Conservation (phyloP, 2,329 filamentous ascomycete species). For the Phaeosphaeriaceae sp. region DNA sequence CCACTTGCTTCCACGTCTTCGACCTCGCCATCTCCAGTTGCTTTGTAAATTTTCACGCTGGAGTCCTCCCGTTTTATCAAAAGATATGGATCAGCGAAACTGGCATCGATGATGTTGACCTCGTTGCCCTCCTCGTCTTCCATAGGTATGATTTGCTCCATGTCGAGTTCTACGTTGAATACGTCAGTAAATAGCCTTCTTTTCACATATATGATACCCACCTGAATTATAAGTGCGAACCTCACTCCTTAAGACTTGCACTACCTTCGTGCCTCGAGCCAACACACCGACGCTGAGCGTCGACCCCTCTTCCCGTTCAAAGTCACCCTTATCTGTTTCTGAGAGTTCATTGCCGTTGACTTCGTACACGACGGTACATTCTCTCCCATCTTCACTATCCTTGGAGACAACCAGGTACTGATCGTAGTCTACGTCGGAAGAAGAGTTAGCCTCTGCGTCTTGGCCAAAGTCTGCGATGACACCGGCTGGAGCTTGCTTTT, state of each 20-base stretch:
- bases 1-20: constrained; percentile 76
- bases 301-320: constrained; percentile 85
- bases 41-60: constrained; percentile 78
- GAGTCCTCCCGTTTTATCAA: constrained; percentile 83
- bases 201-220: constrained; percentile 52
- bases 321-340: constrained; percentile 81
- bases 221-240: constrained; percentile 89
- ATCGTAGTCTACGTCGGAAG: constrained; percentile 67
- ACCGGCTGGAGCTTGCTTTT: constrained; percentile 68
- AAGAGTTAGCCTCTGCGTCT: constrained; percentile 46
- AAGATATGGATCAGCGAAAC: constrained; percentile 85
- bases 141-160: constrained; percentile 91
- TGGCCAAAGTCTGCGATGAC: constrained; percentile 56
- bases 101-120: constrained; percentile 77
- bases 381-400: constrained; percentile 67
- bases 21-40: constrained; percentile 81
- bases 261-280: constrained; percentile 78
- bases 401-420: constrained; percentile 85
- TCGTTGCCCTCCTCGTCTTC: constrained; percentile 81
- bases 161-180: constrained; percentile 69
- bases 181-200: not conserved
- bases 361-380: constrained; percentile 79
- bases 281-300: constrained; percentile 87
- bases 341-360: constrained; percentile 77
- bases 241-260: constrained; percentile 87